Evolutionary conservation across 306 rosid genomes (phyloP), one percentile per base, ranked within the genome.

Genomic region (Carpinus fangiana): DNA sequence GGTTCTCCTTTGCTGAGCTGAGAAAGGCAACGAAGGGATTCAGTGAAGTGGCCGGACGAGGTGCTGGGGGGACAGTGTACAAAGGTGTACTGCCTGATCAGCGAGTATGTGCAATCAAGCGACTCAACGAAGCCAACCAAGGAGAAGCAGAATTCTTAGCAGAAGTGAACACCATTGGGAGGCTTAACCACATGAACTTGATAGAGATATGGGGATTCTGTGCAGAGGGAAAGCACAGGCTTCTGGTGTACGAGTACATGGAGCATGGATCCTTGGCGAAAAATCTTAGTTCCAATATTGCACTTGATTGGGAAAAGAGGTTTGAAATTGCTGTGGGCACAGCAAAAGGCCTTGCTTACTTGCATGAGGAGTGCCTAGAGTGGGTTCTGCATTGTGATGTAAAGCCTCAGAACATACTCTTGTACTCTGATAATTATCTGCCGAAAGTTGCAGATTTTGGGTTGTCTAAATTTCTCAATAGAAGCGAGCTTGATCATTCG

Each of bases 161-260:
- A 0, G 86, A 85, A 78, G 83, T 61, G 11, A 78, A 72, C 75
- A 78, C 70, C 34, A 73, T 81, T 18, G 81, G 86, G 60, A 78
- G 52, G 69, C 76, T 82, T 12, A 81, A 85, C 46, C 88, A 78
- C 51, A 85, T 81, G 79, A 61, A 81, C 79, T 75, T 85, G 70
- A 85, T 82, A 48, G 83, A 81, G 43, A 78, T 78, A 79, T 82
- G 85, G 86, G 88, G 88, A 8, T 82, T 78, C n/a, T 85, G 86
- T 47, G 74, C 73, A 0, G 85, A 81, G 70, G 66, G 83, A 75
- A 85, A 65, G 50, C 88, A 75, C 46, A 78, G 77, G 73, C 78
- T 81, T 50, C 57, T 81, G 50, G 88, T 85, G 16, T 81, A 81
- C 9, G 83, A 78, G 81, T 85, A 70, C 46, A 21, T 85, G 77